These are phyloP conservation scores for Monosporascus sp. DNA, from an alignment of 2,329 filamentous ascomycete species.

Conservation along the genomic window DNA sequence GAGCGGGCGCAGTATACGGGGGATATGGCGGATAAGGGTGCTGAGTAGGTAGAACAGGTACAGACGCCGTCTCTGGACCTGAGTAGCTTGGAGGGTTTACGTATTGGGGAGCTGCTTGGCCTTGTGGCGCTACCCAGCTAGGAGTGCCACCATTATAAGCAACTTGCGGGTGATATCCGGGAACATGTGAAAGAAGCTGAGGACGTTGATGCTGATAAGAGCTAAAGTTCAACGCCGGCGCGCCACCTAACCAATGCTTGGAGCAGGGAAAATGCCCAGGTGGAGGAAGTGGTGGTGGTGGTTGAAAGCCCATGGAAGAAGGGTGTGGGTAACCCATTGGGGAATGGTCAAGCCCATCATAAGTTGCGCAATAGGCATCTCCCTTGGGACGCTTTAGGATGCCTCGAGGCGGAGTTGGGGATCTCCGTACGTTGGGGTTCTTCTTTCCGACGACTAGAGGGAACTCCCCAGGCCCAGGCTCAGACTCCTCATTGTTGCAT, in stretches of 20 bases:
- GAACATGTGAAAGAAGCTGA: background rate
- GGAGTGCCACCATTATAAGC: background rate
- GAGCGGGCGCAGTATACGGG: slow-evolving; percentile 2
- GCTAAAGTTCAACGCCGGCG: background rate
- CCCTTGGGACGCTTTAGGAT: background rate
- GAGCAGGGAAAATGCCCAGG: slow-evolving; percentile 1
- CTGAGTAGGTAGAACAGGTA: slow-evolving; percentile 3
- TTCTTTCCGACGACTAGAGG: background rate
- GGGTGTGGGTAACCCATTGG: background rate
- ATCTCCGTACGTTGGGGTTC: slow-evolving; percentile 3
- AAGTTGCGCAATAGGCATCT: background rate
- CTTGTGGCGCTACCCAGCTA: slow-evolving; percentile 1
- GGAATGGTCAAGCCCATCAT: background rate
- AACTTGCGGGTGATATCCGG: slow-evolving; percentile 1
- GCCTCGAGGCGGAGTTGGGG: slow-evolving; percentile 6
- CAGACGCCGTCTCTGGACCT: slow-evolving; percentile 6
- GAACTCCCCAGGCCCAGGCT: background rate
- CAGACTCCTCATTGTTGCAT: background rate
- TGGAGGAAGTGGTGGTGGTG: slow-evolving; percentile 2
- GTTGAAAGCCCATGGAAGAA: background rate
- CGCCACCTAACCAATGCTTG: background rate
- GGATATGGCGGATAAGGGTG: slow-evolving; percentile 1
- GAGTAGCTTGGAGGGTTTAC: slow-evolving; percentile 1
- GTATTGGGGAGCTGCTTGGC: slow-evolving; percentile 4
- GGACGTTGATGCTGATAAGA: background rate